Percentiles rank a stretch among this genome's conserved stretches.
Conservation (phyloP, 306 rosid species). For the Arachis hypogaea region DNA sequence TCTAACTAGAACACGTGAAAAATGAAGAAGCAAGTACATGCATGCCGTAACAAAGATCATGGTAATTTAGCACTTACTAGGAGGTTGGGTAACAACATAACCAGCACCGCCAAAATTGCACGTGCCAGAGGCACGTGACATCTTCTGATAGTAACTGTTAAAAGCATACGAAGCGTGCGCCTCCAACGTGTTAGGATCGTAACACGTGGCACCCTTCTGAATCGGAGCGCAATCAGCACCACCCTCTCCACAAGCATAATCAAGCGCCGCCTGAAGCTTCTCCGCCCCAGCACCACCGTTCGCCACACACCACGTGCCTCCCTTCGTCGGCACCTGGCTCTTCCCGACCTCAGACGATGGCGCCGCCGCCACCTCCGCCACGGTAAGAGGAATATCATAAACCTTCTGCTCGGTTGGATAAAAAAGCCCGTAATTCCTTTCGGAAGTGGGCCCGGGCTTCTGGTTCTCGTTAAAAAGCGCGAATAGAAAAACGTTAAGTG, state of each 20-base stretch:
- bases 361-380: constrained; percentile 14
- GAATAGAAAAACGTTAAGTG: constrained; percentile 60
- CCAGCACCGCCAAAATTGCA: constrained; percentile 83
- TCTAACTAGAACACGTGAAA: neutral
- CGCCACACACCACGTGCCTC: constrained; percentile 86
- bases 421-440: constrained; percentile 78
- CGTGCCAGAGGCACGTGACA: constrained; percentile 62
- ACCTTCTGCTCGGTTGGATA: constrained; percentile 67
- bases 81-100: constrained; percentile 67
- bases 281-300: constrained; percentile 43
- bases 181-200: constrained; percentile 65
- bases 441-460: constrained; percentile 81
- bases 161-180: constrained; percentile 95
- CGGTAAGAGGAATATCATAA: constrained; percentile 57
- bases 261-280: constrained; percentile 61
- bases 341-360: constrained; percentile 41
- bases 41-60: neutral
- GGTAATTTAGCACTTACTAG: constrained; percentile 44
- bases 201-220: constrained; percentile 67
- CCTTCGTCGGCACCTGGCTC: constrained; percentile 42
- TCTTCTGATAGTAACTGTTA: constrained; percentile 81
- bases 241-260: constrained; percentile 85
- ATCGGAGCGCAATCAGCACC: constrained; percentile 87
- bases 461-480: constrained; percentile 80
- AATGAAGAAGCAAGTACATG: neutral